Percentiles rank a stretch among this genome's conserved stretches.
These are phyloP conservation scores for Phytophthora sojae DNA, from an alignment of 352 stramenopile species.

Conservation along the genomic window DNA sequence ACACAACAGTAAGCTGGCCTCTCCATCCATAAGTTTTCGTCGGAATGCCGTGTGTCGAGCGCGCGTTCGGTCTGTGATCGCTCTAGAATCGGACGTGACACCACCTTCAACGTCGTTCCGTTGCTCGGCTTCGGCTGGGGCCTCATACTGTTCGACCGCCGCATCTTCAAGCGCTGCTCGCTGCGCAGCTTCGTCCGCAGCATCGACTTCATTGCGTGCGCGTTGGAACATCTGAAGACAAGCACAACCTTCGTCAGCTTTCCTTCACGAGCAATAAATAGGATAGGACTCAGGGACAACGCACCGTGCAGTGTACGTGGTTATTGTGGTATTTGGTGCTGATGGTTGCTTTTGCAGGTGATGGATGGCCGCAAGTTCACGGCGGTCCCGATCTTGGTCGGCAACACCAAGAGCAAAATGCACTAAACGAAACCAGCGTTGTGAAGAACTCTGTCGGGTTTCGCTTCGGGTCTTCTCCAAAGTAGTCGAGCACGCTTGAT, in stretches of 20 bases:
- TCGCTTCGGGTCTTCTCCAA: constrained; percentile 81
- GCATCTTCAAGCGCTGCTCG: constrained; percentile 68
- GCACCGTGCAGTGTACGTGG: constrained; percentile 58
- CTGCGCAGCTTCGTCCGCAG: constrained; percentile 59
- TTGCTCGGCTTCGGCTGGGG: constrained; percentile 24
- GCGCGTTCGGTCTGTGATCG: constrained; percentile 34
- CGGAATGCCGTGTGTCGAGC: constrained; percentile 26
- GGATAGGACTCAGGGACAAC: neutral
- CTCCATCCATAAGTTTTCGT: constrained; percentile 26
- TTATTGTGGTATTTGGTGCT: neutral
- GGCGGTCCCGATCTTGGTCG: constrained; percentile 96
- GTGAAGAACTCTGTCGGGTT: constrained; percentile 82
- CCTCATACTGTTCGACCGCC: constrained; percentile 39
- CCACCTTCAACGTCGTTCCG: constrained; percentile 27
- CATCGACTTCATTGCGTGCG: constrained; percentile 75
- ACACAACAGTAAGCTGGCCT: constrained; percentile 14
- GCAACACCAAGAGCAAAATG: constrained; percentile 84
- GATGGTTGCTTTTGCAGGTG: constrained; percentile 36
- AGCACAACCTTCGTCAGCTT: constrained; percentile 3
- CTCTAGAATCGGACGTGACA: constrained; percentile 44
- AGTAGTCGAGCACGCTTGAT: constrained; percentile 84
- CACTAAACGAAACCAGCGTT: constrained; percentile 90
- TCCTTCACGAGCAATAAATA: neutral
- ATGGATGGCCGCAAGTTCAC: constrained; percentile 85
- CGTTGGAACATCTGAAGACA: constrained; percentile 63